Evolutionary conservation across 2,329 filamentous ascomycete genomes (phyloP).

Genomic region (Hortaea sp.): DNA sequence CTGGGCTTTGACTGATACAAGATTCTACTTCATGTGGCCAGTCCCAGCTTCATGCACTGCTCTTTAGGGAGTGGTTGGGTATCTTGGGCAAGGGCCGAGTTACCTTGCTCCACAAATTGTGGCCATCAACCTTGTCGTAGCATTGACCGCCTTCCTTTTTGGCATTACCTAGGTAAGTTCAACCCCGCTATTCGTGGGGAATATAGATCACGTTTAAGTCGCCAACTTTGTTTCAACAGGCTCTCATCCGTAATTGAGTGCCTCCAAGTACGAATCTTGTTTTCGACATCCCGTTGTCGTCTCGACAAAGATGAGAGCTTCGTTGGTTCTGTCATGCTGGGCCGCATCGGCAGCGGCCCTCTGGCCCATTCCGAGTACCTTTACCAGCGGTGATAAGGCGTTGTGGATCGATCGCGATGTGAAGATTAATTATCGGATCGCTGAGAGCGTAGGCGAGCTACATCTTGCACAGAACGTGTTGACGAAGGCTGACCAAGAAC

Average conservation of each 20-base stretch:
- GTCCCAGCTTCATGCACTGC: no score
- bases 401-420: slow-evolving; percentile 32
- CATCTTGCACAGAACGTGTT: neutral
- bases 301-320: neutral
- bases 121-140: neutral
- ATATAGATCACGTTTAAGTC: no score
- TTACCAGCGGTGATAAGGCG: slow-evolving; percentile 28
- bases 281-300: no score
- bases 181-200: neutral
- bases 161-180: neutral
- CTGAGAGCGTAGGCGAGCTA: slow-evolving; percentile 12
- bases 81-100: no score
- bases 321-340: slow-evolving; percentile 1
- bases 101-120: no score
- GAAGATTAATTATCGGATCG: slow-evolving; percentile 28
- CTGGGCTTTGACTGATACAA: no score
- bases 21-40: no score
- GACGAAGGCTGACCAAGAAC: slow-evolving; percentile 1
- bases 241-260: no score
- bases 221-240: no score
- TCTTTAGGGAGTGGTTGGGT: no score
- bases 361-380: slow-evolving; percentile 33
- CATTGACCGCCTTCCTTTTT: neutral
- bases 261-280: no score
- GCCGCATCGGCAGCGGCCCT: slow-evolving; percentile 24